Base-by-base conservation (phyloP, 2,329 filamentous ascomycete species). In the Fusarium beomiforme region DNA sequence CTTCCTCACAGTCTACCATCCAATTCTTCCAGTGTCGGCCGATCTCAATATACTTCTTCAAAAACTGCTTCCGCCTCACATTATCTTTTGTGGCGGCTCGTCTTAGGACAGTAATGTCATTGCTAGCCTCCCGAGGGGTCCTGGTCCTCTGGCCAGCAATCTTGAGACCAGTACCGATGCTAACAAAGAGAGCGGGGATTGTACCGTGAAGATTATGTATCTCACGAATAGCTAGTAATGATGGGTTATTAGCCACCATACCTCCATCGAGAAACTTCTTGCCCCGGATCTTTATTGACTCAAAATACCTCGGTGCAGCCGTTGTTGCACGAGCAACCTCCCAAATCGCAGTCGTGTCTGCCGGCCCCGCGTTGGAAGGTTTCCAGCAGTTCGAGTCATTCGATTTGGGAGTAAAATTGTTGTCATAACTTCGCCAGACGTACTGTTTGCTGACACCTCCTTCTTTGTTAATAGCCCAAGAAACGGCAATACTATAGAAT, bases 101-200 rank as follows among this genome's bases (percentile, higher is more conserved):
- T 9, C 14, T 43, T 9, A 43, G 14, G 1, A 14, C 14, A 16
- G 8, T 11, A 11, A 24, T 24, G 10, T 26, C 23, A 16, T 16
- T 10, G 10, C 23, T 49, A 10, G 26, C 16, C 13, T 29, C 9
- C 36, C 17, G 8, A 5, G 34, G 2, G 1, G 16, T 1, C 19
- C n/a, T 8, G 14, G 23, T 19, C 17, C 21, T 24, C 12, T 26
- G 7, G n/a, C 13, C 16, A 0, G n/a, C 19, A 7, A 1, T 0
- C 17, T 57, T 65, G 3, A 67, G 5, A 3, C 65, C 65, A 5
- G 65, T 66, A 3, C 57, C 62, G 11, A 66, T 69, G 1, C 65
- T 69, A 2, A 69, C 57, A 4, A 66, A 62, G 0, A 66, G 44
- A 2, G 8, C 57, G 1, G 65, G 62, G 2, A 24, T 11, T 5